Evolutionary conservation across 2,329 filamentous ascomycete species (phyloP).

Genomic region (Phyllachora maydis): DNA sequence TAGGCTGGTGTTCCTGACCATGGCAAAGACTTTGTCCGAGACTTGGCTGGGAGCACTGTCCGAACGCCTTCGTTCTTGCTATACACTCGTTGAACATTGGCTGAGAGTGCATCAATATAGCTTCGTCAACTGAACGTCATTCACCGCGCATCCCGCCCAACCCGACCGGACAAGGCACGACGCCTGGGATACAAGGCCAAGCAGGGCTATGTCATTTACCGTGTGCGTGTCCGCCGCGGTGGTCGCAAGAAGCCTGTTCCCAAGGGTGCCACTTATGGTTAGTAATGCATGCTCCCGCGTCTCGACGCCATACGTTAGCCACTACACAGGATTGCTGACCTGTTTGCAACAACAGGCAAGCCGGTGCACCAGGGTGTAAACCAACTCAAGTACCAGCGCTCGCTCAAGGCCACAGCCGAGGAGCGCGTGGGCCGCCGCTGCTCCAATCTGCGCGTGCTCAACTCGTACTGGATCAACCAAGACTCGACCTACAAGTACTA

Average conservation of each 20-base stretch:
- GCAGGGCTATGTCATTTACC: conserved; percentile 99
- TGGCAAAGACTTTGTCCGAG: conserved; percentile 7
- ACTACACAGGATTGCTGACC: background rate
- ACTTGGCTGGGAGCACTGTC: conserved; percentile 1
- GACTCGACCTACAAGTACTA: conserved; percentile 99
- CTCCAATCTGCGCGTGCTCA: conserved; percentile 97
- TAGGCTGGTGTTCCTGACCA: conserved; percentile 11
- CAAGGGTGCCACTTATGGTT: conserved; percentile 99
- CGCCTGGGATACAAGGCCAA: conserved; percentile 99
- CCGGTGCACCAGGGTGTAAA: conserved; percentile 99
- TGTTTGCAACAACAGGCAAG: conserved; percentile 91
- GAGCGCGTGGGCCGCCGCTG: conserved; percentile 99
- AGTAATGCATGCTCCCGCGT: conserved; percentile 10
- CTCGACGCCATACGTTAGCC: conserved; percentile 1
- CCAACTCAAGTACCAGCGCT: conserved; percentile 99
- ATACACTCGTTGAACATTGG: conserved; percentile 99
- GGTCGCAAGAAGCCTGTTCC: conserved; percentile 91
- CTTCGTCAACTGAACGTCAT: conserved; percentile 99
- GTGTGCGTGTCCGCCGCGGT: conserved; percentile 93
- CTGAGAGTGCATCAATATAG: conserved; percentile 99
- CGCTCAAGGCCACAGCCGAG: conserved; percentile 91
- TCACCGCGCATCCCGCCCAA: conserved; percentile 95
- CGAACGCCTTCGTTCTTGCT: conserved; percentile 37
- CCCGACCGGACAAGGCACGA: conserved; percentile 98
- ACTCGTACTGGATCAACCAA: conserved; percentile 99